Evolutionary conservation across 2,329 filamentous ascomycete species (phyloP).

Genomic region (Emmonsia crescens): DNA sequence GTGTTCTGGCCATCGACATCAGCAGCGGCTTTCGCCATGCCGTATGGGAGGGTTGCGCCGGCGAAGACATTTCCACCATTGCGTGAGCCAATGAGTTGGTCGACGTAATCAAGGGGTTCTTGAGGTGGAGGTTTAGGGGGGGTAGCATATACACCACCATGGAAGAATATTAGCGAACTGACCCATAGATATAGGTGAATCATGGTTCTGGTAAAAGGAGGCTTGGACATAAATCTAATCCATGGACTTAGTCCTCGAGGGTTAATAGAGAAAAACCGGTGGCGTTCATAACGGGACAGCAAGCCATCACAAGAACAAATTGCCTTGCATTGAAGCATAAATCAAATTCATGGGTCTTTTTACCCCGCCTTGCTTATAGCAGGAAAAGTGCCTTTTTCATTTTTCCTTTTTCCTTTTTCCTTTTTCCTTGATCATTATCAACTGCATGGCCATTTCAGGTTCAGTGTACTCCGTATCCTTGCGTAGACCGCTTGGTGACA

Average conservation of each 20-base stretch:
- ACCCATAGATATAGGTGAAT: too few relatives aligned
- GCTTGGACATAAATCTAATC: too few relatives aligned
- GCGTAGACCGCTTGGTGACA: too few relatives aligned
- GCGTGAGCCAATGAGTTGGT: constrained; percentile 45
- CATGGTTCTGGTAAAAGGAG: too few relatives aligned
- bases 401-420: too few relatives aligned
- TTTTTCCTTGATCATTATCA: too few relatives aligned
- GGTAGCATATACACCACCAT: background rate
- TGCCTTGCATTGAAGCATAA: background rate
- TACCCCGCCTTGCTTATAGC: background rate
- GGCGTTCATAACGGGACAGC: background rate
- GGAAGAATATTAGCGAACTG: too few relatives aligned
- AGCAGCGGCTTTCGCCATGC: constrained; percentile 46
- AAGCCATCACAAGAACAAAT: background rate
- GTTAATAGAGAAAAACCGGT: too few relatives aligned
- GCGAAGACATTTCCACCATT: constrained; percentile 48
- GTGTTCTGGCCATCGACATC: constrained; percentile 38
- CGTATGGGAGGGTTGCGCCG: constrained; percentile 41
- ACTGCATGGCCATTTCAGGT: too few relatives aligned
- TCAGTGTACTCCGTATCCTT: too few relatives aligned
- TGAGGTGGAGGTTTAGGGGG: background rate
- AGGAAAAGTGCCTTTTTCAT: too few relatives aligned
- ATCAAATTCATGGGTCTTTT: background rate
- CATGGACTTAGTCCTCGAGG: too few relatives aligned
- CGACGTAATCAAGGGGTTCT: constrained; percentile 21